phyloP scores from a whole-genome alignment of 2,329 filamentous ascomycete genomes.

The Aspergillus sclerotialis region DNA sequence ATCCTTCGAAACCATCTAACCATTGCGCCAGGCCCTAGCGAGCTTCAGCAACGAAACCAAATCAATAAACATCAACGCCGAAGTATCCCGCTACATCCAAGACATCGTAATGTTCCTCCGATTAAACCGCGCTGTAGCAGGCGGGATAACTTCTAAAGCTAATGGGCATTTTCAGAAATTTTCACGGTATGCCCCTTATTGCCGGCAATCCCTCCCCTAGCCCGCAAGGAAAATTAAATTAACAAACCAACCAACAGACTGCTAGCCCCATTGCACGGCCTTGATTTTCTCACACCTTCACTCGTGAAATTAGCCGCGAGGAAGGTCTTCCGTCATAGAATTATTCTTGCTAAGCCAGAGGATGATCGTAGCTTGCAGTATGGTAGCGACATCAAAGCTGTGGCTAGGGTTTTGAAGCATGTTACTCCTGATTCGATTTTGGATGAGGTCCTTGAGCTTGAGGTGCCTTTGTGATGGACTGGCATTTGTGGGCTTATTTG shows the following conservation, averaged over 20 bases:
- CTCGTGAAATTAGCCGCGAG: slow-evolving; percentile 73
- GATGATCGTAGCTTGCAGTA: slow-evolving; percentile 87
- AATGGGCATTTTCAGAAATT: slow-evolving; percentile 70
- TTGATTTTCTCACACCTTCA: slow-evolving; percentile 76
- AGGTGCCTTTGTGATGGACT: slow-evolving; percentile 52
- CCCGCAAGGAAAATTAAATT: no score
- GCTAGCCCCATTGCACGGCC: slow-evolving; percentile 72
- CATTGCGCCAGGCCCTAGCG: slow-evolving; percentile 39
- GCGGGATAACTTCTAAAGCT: slow-evolving; percentile 69
- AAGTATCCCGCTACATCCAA: slow-evolving; percentile 76
- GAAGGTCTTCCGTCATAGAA: slow-evolving; percentile 83
- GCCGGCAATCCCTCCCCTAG: no score
- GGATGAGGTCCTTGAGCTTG: slow-evolving; percentile 52
- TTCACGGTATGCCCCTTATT: slow-evolving; percentile 41
- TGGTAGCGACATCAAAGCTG: slow-evolving; percentile 69
- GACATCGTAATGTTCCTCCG: slow-evolving; percentile 83
- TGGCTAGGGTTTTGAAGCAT: slow-evolving; percentile 58
- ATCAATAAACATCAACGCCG: slow-evolving; percentile 60
- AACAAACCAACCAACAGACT: slow-evolving; percentile 12
- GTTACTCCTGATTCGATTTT: slow-evolving; percentile 51
- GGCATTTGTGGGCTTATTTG: no score
- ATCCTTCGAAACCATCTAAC: not conserved
- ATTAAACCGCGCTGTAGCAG: slow-evolving; percentile 74
- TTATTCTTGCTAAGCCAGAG: slow-evolving; percentile 61
- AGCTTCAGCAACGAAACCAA: slow-evolving; percentile 53